phyloP scores from a whole-genome alignment of 495 filamentous ascomycete genomes.

The Collariella sp. region DNA sequence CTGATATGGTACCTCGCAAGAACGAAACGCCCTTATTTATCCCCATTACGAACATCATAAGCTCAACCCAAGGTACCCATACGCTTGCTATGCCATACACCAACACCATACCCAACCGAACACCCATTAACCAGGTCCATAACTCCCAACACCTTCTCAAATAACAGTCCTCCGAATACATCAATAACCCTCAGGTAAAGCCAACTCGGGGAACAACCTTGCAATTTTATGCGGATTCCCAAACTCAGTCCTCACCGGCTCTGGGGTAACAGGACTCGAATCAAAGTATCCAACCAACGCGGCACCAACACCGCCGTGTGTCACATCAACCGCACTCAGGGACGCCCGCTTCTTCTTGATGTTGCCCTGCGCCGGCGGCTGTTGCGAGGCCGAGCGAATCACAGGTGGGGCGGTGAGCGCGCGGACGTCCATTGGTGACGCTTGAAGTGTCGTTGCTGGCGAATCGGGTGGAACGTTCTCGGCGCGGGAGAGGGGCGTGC shows the following conservation, averaged over 20 bases:
- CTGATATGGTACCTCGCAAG: neutral
- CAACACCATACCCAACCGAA: neutral
- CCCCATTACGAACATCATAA: neutral
- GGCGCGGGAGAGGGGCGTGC: constrained; percentile 30
- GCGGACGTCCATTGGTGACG: constrained; percentile 19
- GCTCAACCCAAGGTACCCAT: neutral
- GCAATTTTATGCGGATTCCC: constrained; percentile 34
- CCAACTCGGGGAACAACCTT: constrained; percentile 30
- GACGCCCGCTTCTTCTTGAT: constrained; percentile 45
- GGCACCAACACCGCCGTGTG: neutral
- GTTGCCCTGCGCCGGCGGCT: constrained; percentile 36
- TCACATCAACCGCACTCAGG: constrained; percentile 25
- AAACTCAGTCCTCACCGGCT: constrained; percentile 25
- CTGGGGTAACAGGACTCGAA: constrained; percentile 20
- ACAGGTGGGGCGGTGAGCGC: constrained; percentile 17
- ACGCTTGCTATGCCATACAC: neutral
- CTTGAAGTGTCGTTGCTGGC: neutral
- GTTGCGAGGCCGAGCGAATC: constrained; percentile 4
- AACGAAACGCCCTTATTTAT: neutral
- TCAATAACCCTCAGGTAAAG: constrained; percentile 6
- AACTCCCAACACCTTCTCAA: neutral
- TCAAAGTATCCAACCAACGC: constrained; percentile 3
- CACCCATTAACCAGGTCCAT: neutral
- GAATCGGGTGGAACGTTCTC: constrained; percentile 18
- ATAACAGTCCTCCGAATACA: neutral